These are phyloP conservation scores for Polymyxa betae DNA, from an alignment of 208 protist species.

Conservation along the genomic window DNA sequence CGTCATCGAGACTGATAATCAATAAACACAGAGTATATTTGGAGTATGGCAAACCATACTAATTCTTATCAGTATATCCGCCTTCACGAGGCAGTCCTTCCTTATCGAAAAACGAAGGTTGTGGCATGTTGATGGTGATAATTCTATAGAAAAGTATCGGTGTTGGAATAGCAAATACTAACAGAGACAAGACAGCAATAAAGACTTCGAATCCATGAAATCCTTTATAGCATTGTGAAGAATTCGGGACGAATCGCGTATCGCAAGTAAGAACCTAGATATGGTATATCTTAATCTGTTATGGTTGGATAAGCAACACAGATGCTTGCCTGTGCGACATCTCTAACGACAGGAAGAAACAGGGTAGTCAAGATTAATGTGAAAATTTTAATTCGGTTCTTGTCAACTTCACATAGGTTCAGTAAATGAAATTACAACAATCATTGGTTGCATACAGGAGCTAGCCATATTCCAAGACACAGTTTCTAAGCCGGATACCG, in stretches of 20 bases:
- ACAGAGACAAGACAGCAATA: neutral
- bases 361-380: constrained; percentile 25
- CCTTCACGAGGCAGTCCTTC: constrained; percentile 15
- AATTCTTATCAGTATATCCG: constrained; percentile 21
- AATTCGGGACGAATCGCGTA: neutral
- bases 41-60: neutral
- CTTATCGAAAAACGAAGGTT: constrained; percentile 36
- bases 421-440: neutral
- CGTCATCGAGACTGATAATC: neutral
- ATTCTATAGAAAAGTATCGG: constrained; percentile 11
- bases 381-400: constrained; percentile 8
- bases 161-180: neutral
- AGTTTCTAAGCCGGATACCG: neutral
- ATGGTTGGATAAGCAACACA: neutral
- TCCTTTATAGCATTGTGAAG: neutral
- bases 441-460: neutral
- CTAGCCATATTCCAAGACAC: neutral
- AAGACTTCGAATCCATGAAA: neutral
- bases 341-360: neutral
- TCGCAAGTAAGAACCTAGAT: constrained; percentile 40
- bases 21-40: neutral
- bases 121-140: neutral
- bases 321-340: neutral
- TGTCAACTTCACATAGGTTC: neutral
- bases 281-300: neutral